These are phyloP conservation scores for Nephelium lappaceum DNA, from an alignment of 345 rosid genomes.

Conservation along the genomic window DNA sequence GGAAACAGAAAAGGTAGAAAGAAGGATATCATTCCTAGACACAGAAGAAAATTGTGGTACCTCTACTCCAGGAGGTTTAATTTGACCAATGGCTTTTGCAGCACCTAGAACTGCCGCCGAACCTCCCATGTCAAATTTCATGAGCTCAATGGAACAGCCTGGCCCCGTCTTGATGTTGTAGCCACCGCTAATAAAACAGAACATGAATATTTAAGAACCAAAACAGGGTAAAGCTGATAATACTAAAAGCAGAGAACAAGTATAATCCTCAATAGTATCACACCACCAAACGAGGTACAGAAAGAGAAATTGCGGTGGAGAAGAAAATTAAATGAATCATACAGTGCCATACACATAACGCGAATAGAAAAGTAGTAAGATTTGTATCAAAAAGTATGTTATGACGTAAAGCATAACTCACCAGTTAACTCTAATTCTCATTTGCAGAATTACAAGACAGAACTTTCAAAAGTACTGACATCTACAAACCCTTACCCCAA, in stretches of 20 bases:
- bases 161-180: slow-evolving; percentile 97
- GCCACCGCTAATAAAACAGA: slow-evolving; percentile 68
- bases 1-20: not conserved
- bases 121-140: slow-evolving; percentile 97
- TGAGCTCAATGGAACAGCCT: slow-evolving; percentile 78
- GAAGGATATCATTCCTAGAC: not conserved
- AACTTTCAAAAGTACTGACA: not conserved
- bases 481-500: not conserved
- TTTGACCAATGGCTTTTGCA: slow-evolving; percentile 88
- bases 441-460: not conserved
- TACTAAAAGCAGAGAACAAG: slow-evolving; percentile 11
- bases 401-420: not conserved
- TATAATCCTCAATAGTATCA: not conserved
- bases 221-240: not conserved
- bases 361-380: not conserved
- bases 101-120: slow-evolving; percentile 96
- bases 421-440: not conserved
- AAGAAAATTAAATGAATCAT: not conserved
- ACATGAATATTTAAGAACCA: slow-evolving; percentile 2
- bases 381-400: not conserved
- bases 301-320: not conserved
- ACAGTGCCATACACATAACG: not conserved
- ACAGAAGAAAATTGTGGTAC: slow-evolving; percentile 35
- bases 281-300: not conserved
- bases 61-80: slow-evolving; percentile 96